Base-by-base conservation (phyloP, 495 filamentous ascomycete genomes). In the Lophiostoma macrostomum region DNA sequence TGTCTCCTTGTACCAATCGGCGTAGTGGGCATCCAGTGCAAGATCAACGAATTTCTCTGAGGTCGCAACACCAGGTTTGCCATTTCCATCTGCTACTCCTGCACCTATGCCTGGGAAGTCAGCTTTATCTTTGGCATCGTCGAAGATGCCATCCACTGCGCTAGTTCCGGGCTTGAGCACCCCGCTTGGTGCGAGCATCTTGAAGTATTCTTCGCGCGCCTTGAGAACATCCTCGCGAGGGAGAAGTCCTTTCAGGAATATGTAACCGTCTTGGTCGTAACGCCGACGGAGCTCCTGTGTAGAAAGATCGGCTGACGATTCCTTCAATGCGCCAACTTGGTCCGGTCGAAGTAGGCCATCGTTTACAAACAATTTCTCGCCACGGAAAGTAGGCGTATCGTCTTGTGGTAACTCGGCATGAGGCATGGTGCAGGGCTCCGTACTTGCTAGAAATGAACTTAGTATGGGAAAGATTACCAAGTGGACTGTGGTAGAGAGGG, bases 191-290 rank as follows among this genome's bases (percentile, higher is more conserved):
- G 71, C 67, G 27, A 84, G 64, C 35, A 74, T 73, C 16, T 70
- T 55, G 63, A 86, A 86, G 64, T 86, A 86, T 44, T 71, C 56
- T 28, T 76, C 64, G 14, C 82, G 73, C 30, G 77, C 74, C 22
- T 71, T 68, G 12, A 83, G 69, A 10, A 85, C 80, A 43, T 81
- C 78, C 3, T 67, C 64, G 1, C 80, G 78, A 0, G 81, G 80
- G 14, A 85, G 64, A 1, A 83, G 58, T 27, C 73, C 71, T 57
- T 84, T 84, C 5, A 85, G 49, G 56, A 81, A 81, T 34, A 84
- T 69, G 59, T 83, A 83, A 14, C 80, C 79, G 54, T 83, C 79
- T 37, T 71, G 51, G n/a, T 79, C 44, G 43, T 75, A 80, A 14
- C 81, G 73, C 28, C 67, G 58, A 24, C 75, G 75, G 1, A 84